These are phyloP conservation scores for Venturia nashicola DNA, from an alignment of 2,329 filamentous ascomycete species.

Conservation along the genomic window DNA sequence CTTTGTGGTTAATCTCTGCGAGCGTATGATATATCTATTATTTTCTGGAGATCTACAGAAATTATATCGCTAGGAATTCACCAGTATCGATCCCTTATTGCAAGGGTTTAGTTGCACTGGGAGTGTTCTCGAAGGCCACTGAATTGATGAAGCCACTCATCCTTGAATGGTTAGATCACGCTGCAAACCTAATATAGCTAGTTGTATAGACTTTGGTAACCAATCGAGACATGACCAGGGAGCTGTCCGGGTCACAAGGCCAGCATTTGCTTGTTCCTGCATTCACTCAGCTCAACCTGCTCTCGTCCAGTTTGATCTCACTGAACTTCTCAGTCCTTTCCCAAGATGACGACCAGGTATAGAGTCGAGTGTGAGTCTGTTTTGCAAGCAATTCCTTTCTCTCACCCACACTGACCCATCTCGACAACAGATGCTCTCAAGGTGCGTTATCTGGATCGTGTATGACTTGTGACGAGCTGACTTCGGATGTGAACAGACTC, in stretches of 20 bases:
- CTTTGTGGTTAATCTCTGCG: too few relatives aligned
- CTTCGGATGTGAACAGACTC: slow-evolving; percentile 46
- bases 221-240: not conserved
- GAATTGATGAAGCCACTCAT: too few relatives aligned
- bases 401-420: not conserved
- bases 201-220: too few relatives aligned
- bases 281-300: not conserved
- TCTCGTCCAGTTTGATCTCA: not conserved
- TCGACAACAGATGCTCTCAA: slow-evolving; percentile 47
- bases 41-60: too few relatives aligned
- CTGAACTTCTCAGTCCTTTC: not conserved
- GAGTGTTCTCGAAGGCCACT: too few relatives aligned
- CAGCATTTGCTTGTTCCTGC: not conserved
- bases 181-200: too few relatives aligned
- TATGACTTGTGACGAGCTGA: slow-evolving; percentile 9
- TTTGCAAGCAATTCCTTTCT: not conserved
- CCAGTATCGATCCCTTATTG: too few relatives aligned
- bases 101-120: too few relatives aligned
- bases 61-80: too few relatives aligned
- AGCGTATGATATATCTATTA: too few relatives aligned
- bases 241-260: not conserved
- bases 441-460: slow-evolving; percentile 27
- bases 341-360: slow-evolving; percentile 28
- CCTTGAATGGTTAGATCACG: too few relatives aligned
- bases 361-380: slow-evolving; percentile 26